Conservation (phyloP, 2,329 filamentous ascomycete species). For the Ophiostoma australiae region DNA sequence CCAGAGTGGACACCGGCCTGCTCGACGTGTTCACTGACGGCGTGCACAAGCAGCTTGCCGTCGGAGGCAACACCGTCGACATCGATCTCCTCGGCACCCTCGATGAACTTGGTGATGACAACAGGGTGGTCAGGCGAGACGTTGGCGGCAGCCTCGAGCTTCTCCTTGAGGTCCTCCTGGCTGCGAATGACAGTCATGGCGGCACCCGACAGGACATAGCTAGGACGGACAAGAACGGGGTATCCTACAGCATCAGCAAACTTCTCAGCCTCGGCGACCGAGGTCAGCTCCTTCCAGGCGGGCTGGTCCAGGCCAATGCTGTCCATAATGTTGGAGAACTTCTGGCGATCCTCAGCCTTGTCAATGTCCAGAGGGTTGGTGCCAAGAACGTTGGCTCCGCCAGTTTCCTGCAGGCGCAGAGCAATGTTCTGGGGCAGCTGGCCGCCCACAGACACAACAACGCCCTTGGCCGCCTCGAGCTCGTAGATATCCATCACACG, state of each 20-base stretch:
- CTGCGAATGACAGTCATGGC: slow-evolving; percentile 96
- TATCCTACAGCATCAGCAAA: slow-evolving; percentile 85
- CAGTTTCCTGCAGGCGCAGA: slow-evolving; percentile 83
- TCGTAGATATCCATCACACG: slow-evolving; percentile 99
- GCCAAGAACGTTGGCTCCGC: slow-evolving; percentile 83
- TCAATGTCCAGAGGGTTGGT: slow-evolving; percentile 93
- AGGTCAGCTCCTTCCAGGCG: slow-evolving; percentile 95
- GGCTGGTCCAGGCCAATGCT: slow-evolving; percentile 96
- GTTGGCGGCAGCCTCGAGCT: slow-evolving; percentile 81
- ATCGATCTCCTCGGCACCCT: slow-evolving; percentile 93
- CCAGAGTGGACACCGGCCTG: slow-evolving; percentile 97
- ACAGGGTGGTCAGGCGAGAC: slow-evolving; percentile 97
- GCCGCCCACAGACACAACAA: slow-evolving; percentile 92
- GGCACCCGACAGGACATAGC: slow-evolving; percentile 92
- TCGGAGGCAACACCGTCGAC: slow-evolving; percentile 86
- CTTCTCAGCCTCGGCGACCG: slow-evolving; percentile 75
- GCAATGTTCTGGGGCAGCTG: slow-evolving; percentile 98
- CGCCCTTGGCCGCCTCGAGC: slow-evolving; percentile 75
- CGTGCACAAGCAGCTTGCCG: slow-evolving; percentile 84
- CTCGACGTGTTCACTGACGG: slow-evolving; percentile 92
- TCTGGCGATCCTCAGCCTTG: slow-evolving; percentile 95
- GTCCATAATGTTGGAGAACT: slow-evolving; percentile 96
- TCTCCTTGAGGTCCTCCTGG: slow-evolving; percentile 85
- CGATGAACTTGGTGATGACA: slow-evolving; percentile 97
- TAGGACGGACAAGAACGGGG: slow-evolving; percentile 89